These are phyloP conservation scores for Agrocybe pediades DNA, from an alignment of 768 basidiomycete species.

Conservation along the genomic window DNA sequence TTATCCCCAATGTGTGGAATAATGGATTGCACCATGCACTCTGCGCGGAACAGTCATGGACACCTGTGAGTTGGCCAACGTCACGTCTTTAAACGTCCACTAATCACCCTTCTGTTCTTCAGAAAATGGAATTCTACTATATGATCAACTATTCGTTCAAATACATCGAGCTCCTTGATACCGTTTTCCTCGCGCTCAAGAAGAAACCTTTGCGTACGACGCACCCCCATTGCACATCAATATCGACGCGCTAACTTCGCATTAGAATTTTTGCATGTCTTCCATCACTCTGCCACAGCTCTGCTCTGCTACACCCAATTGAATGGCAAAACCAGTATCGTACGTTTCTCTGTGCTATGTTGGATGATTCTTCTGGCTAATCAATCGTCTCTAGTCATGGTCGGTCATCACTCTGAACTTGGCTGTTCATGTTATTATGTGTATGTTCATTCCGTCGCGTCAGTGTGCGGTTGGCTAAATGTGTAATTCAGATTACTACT, in stretches of 20 bases:
- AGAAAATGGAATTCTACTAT: constrained; percentile 96
- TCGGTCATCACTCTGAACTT: constrained; percentile 91
- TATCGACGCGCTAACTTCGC: constrained; percentile 9
- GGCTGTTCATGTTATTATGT: constrained; percentile 96
- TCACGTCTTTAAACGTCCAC: constrained; percentile 12
- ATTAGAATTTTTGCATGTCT: constrained; percentile 94
- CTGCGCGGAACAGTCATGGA: constrained; percentile 81
- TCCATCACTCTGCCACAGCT: constrained; percentile 98
- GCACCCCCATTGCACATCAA: neutral
- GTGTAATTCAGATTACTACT: constrained; percentile 84
- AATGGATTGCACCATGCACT: constrained; percentile 76
- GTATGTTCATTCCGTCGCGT: constrained; percentile 46
- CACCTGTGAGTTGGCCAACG: constrained; percentile 60
- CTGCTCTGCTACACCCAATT: constrained; percentile 93
- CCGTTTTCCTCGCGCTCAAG: constrained; percentile 95
- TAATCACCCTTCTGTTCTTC: constrained; percentile 5
- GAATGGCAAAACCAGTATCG: constrained; percentile 92
- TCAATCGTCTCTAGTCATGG: constrained; percentile 72
- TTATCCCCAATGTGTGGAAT: constrained; percentile 75
- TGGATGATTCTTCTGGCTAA: constrained; percentile 1
- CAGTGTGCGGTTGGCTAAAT: neutral
- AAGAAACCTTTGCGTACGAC: constrained; percentile 93
- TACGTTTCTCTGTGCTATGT: constrained; percentile 38
- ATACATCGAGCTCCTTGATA: constrained; percentile 95
- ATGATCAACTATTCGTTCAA: constrained; percentile 99